These are phyloP conservation scores for Polyporus arcularius DNA, from an alignment of 768 basidiomycete genomes.

Conservation along the genomic window DNA sequence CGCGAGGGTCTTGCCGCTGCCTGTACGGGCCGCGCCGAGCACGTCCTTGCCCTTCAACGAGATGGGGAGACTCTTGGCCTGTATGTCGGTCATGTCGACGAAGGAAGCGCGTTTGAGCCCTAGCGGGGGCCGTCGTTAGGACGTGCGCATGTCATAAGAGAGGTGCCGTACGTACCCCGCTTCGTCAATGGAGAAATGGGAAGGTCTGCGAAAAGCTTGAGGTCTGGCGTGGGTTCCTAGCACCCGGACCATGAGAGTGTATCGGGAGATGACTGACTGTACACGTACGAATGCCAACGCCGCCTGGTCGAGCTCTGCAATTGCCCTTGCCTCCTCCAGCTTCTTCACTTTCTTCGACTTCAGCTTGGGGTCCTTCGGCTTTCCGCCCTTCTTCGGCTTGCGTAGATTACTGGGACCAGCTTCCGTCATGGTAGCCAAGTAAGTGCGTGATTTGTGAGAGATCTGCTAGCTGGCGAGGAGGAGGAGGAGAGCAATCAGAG, in stretches of 20 bases:
- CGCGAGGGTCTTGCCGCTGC: constrained; percentile 75
- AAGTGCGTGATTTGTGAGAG: too few relatives aligned
- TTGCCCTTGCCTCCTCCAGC: constrained; percentile 47
- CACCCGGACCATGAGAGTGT: constrained; percentile 24
- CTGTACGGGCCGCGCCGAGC: constrained; percentile 68
- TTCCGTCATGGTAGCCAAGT: constrained; percentile 10
- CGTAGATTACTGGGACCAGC: constrained; percentile 19
- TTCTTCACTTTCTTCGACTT: constrained; percentile 41
- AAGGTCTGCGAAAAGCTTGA: constrained; percentile 68
- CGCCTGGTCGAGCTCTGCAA: constrained; percentile 50
- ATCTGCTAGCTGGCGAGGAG: too few relatives aligned
- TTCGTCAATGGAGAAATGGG: constrained; percentile 80
- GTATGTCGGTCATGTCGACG: constrained; percentile 83
- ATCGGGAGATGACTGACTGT: constrained; percentile 12
- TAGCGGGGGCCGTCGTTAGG: constrained; percentile 27
- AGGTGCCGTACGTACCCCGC: constrained; percentile 47
- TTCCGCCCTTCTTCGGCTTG: constrained; percentile 12
- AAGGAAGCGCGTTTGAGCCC: constrained; percentile 89
- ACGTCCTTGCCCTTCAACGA: constrained; percentile 66
- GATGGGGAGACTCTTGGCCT: constrained; percentile 58
- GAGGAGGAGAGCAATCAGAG: too few relatives aligned
- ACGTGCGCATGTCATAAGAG: not conserved
- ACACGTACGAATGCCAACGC: constrained; percentile 53
- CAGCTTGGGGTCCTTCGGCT: constrained; percentile 15
- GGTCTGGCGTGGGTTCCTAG: constrained; percentile 52